A percentile compares a stretch with the other conserved stretches of the same genome.
Evolutionary conservation across 805 yeast genomes (phyloP).

Genomic region (Sugiyamaella smithiae): DNA sequence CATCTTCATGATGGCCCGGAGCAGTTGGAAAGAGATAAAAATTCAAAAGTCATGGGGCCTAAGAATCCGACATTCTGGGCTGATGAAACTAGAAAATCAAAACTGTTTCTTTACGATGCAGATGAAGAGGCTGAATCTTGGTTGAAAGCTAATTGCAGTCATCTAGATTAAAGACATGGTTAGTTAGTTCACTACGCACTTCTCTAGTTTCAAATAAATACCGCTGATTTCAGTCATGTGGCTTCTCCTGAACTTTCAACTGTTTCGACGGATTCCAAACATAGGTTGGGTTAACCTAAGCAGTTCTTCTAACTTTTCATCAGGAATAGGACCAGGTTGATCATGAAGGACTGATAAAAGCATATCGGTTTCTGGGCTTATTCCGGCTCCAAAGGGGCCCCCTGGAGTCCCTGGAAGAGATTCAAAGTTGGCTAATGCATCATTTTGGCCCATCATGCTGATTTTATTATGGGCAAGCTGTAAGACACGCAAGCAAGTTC

Average conservation of each 20-base stretch:
- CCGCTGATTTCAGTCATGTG: too few relatives aligned
- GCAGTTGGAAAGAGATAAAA: neutral
- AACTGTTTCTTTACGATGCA: neutral
- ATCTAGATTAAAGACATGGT: too few relatives aligned
- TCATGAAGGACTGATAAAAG: conserved; percentile 2
- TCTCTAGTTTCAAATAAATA: too few relatives aligned
- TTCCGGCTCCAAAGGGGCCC: neutral
- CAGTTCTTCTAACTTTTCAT: conserved; percentile 5
- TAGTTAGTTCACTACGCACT: too few relatives aligned
- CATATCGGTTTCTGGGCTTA: conserved; percentile 3
- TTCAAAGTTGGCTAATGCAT: neutral
- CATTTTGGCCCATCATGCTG: neutral
- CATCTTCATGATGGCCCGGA: neutral
- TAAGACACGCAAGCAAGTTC: conserved; percentile 4
- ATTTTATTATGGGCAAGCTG: conserved; percentile 5
- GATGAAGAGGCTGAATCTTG: neutral
- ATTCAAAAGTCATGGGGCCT: neutral
- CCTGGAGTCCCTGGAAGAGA: conserved; percentile 2
- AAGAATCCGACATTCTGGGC: neutral
- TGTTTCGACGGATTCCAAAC: too few relatives aligned
- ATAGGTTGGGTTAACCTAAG: conserved; percentile 5
- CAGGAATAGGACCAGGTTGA: conserved; percentile 8
- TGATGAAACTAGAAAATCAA: neutral
- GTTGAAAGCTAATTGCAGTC: too few relatives aligned
- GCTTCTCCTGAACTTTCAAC: too few relatives aligned